Evolutionary conservation across 805 yeast species (phyloP), one percentile per base, ranked within the genome.

Genomic region (Yamadazyma olivae): DNA sequence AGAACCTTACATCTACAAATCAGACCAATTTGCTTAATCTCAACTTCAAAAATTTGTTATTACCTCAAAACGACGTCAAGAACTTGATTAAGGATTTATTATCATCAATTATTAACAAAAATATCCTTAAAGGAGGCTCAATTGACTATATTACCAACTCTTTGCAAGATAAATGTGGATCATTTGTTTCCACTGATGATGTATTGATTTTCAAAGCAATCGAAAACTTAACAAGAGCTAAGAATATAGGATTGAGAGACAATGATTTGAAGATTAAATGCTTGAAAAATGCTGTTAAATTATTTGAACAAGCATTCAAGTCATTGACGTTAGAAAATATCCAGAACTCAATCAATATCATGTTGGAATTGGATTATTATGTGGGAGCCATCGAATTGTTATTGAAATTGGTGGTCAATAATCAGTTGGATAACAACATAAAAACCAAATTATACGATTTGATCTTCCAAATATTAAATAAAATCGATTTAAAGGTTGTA

Each of bases 171-270:
- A 81, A 91, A 41, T 93, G 99, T 67, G 95, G 95, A 1, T 80
- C 95, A 0, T 93, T 89, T 60, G 93, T 98, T 53, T 87, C 97
- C 0, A 79, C 95, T 12, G 87, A 84, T 46, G 99, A 93, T 59
- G 96, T 93, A 18, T 73, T 89, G 41, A 86, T 93, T 10, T 93
- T 90, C 70, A 84, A 91, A 59, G 98, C 97, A 0, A 80, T 89
- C 49, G 99, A 93, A 57, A 89, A 84, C 56, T 69, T 93, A 50
- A 84, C 91, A 39, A 80, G 83, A 49, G 97, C 98, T 1, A 84
- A 82, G 50, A 84, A 79, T 39, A 76, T 79, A 41, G 87, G 86
- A 2, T 59, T 68, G 17, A 75, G 76, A 45, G 96, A 90, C 53
- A 72, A 73, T 27, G 96, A 90, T 36, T 57, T 73, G 46, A 75